Conservation (phyloP, 306 rosid genomes). For the Malus sieversii region DNA sequence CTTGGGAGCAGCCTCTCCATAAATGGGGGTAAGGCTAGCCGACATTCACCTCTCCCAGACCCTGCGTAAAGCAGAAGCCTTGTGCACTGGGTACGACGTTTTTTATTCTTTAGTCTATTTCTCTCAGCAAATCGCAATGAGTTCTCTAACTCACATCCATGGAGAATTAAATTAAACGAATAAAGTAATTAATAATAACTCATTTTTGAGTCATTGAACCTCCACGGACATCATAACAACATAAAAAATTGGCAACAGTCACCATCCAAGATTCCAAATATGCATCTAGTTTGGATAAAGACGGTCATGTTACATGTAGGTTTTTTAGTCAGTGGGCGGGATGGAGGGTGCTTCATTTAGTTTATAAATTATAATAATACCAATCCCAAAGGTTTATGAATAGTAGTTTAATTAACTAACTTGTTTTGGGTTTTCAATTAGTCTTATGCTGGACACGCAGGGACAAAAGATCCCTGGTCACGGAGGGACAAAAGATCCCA, state of each 20-base stretch:
- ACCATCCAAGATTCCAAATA: not conserved
- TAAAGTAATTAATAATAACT: not conserved
- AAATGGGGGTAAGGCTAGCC: too few species aligned
- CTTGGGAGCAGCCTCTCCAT: too few species aligned
- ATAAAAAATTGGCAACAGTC: not conserved
- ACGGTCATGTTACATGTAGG: not conserved
- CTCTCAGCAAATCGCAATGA: not conserved
- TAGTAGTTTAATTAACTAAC: not conserved
- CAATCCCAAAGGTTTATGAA: not conserved
- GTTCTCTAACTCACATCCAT: not conserved
- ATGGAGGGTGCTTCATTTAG: not conserved
- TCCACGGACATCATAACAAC: not conserved
- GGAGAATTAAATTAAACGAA: not conserved
- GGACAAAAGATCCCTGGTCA: slow-evolving; percentile 9
- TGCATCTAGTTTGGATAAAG: not conserved
- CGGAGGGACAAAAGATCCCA: not conserved
- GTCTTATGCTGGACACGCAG: not conserved
- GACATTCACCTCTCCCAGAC: too few species aligned
- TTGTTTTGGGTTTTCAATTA: not conserved
- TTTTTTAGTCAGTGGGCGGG: not conserved
- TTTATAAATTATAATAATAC: not conserved
- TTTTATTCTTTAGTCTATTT: not conserved
- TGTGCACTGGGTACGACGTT: too few species aligned
- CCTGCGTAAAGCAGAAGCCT: too few species aligned
- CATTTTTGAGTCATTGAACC: not conserved